phyloP scores from a whole-genome alignment of 2,329 filamentous ascomycete species.

The Hypoxylon sp. region DNA sequence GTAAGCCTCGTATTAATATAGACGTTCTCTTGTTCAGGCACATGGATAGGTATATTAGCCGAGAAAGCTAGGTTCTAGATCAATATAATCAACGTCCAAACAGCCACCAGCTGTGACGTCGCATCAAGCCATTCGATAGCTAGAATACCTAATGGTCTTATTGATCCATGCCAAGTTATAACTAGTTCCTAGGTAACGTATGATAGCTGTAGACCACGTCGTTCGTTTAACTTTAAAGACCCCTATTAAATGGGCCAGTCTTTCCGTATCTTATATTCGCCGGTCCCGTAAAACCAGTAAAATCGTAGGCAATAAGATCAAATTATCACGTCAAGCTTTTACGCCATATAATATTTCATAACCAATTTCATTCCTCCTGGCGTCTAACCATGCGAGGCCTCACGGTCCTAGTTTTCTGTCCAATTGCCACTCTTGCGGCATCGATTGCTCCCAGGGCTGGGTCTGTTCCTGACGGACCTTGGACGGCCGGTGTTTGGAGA shows the following conservation, averaged over 20 bases:
- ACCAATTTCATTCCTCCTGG: background rate
- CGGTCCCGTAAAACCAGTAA: background rate
- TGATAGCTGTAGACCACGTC: conserved; percentile 13
- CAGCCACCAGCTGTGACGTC: conserved; percentile 21
- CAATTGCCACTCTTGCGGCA: conserved; percentile 22
- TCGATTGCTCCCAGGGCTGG: conserved; percentile 12
- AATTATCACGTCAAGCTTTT: background rate
- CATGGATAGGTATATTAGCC: conserved; percentile 32
- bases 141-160: background rate
- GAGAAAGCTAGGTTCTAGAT: conserved; percentile 23
- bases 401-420: conserved; percentile 10
- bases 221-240: background rate
- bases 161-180: conserved; percentile 9
- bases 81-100: background rate
- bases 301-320: background rate
- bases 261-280: background rate
- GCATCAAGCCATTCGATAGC: conserved; percentile 11
- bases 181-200: conserved; percentile 32
- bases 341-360: background rate
- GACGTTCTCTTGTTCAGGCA: background rate
- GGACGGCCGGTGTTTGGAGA: conserved; percentile 43
- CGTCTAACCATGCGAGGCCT: conserved; percentile 22
- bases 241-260: background rate
- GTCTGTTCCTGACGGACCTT: conserved; percentile 34
- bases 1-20: conserved; percentile 34